Evolutionary conservation across 2,329 filamentous ascomycete genomes (phyloP), one percentile per base, ranked within the genome.

Genomic region (Paracoccidioides lutzii): DNA sequence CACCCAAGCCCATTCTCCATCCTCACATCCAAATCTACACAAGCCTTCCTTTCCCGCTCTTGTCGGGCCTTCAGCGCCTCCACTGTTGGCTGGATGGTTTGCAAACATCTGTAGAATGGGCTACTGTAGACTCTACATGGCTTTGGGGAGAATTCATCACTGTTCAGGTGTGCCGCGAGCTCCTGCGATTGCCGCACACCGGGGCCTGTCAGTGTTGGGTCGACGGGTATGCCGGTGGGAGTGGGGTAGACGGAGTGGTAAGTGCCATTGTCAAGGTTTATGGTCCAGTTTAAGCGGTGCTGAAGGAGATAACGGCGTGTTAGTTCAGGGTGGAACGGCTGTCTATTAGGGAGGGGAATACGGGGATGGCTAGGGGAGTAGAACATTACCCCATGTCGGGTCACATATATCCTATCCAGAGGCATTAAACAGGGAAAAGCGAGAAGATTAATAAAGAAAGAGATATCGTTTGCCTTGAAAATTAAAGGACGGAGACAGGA

Each of bases 211-310:
- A 98, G 79, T 8, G 88, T 84, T 48, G 90, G 90, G 67, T 98
- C 93, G 32, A 87, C 86, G 3, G 90, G 79, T 60, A 95, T 90
- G 54, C 88, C 87, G 5, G 93, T 97, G 0, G 93, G 91, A 41
- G 88, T 89, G 44, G 79, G 82, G 61, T 93, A 82, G 57, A 77
- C 77, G 30, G 86, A 76, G 54, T 79, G 80, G 75, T 97, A 97
- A 63, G 78, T 78, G 54, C 93, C 91, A 41, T 88, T 91, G 59
- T 78, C 74, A 48, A 83, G 82, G 71, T 97, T 84, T 58, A 97
- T 88, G 45, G 82, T 81, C 89, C 90, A 97, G 69, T 87, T 90
- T 61, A 87, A 85, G 59, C 93, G 89, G 72, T 95, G 95, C 90
- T 94, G 70, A 15, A 52, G 15, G 9, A 35, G 52, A 35, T 22